phyloP scores from a whole-genome alignment of 1,139 yeast species.

The Torulaspora pretoriensis region DNA sequence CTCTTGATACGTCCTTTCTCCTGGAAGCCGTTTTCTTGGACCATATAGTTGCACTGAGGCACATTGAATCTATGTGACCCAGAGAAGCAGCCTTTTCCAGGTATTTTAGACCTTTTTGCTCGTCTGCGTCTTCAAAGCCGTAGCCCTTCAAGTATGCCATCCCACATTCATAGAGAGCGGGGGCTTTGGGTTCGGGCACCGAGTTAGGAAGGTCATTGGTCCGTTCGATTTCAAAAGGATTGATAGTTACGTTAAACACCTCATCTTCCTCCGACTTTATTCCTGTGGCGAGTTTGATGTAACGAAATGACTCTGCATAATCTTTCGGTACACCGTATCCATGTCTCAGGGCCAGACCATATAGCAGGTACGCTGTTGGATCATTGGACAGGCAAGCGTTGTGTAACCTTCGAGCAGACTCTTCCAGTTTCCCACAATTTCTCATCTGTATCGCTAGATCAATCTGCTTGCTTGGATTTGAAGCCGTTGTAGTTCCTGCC shows the following conservation, averaged over 20 bases:
- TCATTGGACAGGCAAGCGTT: slow-evolving; percentile 42
- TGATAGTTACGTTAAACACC: slow-evolving; percentile 30
- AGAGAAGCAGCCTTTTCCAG: slow-evolving; percentile 64
- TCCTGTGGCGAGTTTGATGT: slow-evolving; percentile 53
- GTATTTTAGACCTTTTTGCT: slow-evolving; percentile 53
- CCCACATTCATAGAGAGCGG: slow-evolving; percentile 59
- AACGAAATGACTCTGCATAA: slow-evolving; percentile 52
- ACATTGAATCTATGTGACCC: slow-evolving; percentile 69
- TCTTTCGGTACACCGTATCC: slow-evolving; percentile 71
- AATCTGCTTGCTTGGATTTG: slow-evolving; percentile 18
- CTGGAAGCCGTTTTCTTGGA: slow-evolving; percentile 51
- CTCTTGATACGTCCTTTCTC: slow-evolving; percentile 57
- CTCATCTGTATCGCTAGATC: slow-evolving; percentile 46
- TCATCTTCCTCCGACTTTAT: slow-evolving; percentile 31
- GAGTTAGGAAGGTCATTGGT: slow-evolving; percentile 24
- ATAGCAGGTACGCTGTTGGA: slow-evolving; percentile 65
- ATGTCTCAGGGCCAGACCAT: slow-evolving; percentile 62
- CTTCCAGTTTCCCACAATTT: slow-evolving; percentile 57
- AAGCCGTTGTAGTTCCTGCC: slow-evolving; percentile 10
- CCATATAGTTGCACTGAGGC: slow-evolving; percentile 70
- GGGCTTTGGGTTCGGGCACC: slow-evolving; percentile 35
- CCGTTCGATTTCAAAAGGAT: slow-evolving; percentile 35
- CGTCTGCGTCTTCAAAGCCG: slow-evolving; percentile 53
- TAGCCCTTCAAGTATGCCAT: slow-evolving; percentile 55
- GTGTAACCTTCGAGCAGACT: slow-evolving; percentile 65